A percentile compares a stretch with the other conserved stretches of the same genome.
phyloP scores from a whole-genome alignment of 257 asterid genomes.

The Scutellaria baicalensis region DNA sequence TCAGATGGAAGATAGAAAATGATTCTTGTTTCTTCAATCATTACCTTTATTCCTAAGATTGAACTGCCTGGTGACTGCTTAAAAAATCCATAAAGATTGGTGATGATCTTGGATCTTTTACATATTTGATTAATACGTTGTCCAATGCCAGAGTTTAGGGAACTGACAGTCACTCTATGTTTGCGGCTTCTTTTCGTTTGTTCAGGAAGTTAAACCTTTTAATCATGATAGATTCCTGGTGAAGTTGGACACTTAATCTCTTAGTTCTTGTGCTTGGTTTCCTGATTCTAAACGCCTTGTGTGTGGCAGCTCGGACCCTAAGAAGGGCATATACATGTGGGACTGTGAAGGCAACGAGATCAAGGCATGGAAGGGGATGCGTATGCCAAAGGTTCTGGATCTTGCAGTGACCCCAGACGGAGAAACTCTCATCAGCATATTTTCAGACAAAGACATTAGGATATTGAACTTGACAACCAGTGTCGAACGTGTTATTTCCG shows the following conservation, averaged over 20 bases:
- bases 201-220: constrained; percentile 45
- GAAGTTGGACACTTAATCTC: constrained; percentile 63
- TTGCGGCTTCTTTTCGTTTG: constrained; percentile 38
- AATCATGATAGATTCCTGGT: constrained; percentile 40
- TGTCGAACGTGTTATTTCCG: constrained; percentile 62
- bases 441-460: constrained; percentile 75
- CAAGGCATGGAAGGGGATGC: constrained; percentile 80
- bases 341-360: constrained; percentile 82
- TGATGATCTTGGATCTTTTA: constrained; percentile 7
- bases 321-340: constrained; percentile 91
- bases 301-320: constrained; percentile 88
- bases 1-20: too few relatives aligned
- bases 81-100: constrained; percentile 3
- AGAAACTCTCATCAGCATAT: constrained; percentile 68
- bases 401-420: constrained; percentile 91
- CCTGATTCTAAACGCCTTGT: constrained; percentile 88
- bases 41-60: neutral
- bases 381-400: constrained; percentile 90
- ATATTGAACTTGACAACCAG: constrained; percentile 54
- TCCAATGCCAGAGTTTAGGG: constrained; percentile 24
- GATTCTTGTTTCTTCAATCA: neutral
- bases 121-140: constrained; percentile 15
- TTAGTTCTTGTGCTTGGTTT: constrained; percentile 95
- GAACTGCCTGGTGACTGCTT: neutral
- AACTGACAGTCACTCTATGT: constrained; percentile 34